phyloP scores from a whole-genome alignment of 768 basidiomycete genomes.

The Dacryopinax spathularia region DNA sequence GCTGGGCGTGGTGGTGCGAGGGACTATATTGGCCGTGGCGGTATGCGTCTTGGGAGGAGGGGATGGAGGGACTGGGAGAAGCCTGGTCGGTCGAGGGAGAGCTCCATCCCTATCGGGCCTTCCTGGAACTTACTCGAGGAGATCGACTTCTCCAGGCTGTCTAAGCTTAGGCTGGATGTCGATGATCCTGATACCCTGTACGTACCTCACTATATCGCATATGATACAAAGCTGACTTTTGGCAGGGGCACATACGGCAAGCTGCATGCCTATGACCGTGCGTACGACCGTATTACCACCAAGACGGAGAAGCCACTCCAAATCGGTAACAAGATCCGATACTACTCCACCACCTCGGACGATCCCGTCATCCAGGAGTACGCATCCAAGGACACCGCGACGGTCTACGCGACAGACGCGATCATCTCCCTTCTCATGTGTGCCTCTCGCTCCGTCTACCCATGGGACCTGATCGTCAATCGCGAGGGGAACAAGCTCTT shows the following conservation, averaged over 20 bases:
- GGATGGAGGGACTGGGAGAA: conserved; percentile 95
- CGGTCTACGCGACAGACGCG: conserved; percentile 85
- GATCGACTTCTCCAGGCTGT: conserved; percentile 84
- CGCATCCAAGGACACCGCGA: conserved; percentile 63
- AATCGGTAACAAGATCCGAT: conserved; percentile 84
- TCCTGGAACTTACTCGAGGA: conserved; percentile 95
- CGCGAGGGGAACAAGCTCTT: conserved; percentile 87
- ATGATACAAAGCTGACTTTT: conserved; percentile 5
- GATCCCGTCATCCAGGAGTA: conserved; percentile 95
- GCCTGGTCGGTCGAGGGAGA: conserved; percentile 57
- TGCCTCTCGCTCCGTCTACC: conserved; percentile 85
- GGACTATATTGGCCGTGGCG: conserved; percentile 23
- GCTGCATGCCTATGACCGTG: conserved; percentile 82
- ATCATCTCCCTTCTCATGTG: conserved; percentile 95
- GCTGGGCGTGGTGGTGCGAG: conserved; percentile 12
- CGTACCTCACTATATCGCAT: conserved; percentile 22
- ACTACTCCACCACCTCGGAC: conserved; percentile 95
- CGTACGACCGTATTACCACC: conserved; percentile 89
- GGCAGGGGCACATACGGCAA: conserved; percentile 73
- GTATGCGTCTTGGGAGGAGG: conserved; percentile 43
- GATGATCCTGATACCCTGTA: conserved; percentile 85
- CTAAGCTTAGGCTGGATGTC: conserved; percentile 86
- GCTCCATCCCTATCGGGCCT: conserved; percentile 81
- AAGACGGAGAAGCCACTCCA: conserved; percentile 85
- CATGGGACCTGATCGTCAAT: conserved; percentile 95